Base-by-base conservation (phyloP, 495 filamentous ascomycete species). In the Penicillium samsonianum region DNA sequence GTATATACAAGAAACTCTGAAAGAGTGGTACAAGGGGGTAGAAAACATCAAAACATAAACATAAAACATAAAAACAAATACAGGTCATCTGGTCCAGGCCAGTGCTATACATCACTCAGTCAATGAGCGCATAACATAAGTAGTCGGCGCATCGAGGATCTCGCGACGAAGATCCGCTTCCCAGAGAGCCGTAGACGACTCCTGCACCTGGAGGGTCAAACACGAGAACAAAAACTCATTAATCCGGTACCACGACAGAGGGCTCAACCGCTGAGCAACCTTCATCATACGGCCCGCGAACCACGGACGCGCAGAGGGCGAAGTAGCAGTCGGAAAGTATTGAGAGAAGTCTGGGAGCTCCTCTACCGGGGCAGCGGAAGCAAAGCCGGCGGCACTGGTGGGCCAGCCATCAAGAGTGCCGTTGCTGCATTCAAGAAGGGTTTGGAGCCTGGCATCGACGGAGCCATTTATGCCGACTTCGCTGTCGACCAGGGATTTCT, bases 271-370 rank as follows among this genome's bases (percentile, higher is more conserved):
- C 41, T 75, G 76, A 1, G 70, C 73, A 52, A 78, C 63, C 46
- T 77, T 78, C 44, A 78, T 50, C 75, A 78, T 78, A 4, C 73
- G 71, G 3, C 73, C 68, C 2, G 62, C 66, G 40, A 74, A 77
- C 73, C 75, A 78, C 11, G 74, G 75, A 14, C 74, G 67, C 4
- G 65, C 67, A 20, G 60, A 72, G 8, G 68, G 62, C 8, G 70
- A 67, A 14, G 51, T 46, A 12, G 62, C 62, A 1, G 53, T 59
- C 0, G 65, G 53, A 2, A 67, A 68, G 40, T 77, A 75, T 44
- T 73, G 71, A 1, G 63, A 60, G 57, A 67, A 75, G 38, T 76
- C 72, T 0, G 72, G 61, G 1, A 43, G 0, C 5, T 59, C 22
- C 11, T 56, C 62, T 11, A 50, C 33, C 0, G 50, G 5, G 25